These are phyloP conservation scores for Acanthamoeba castellanii DNA, from an alignment of 208 protist genomes.

Conservation along the genomic window DNA sequence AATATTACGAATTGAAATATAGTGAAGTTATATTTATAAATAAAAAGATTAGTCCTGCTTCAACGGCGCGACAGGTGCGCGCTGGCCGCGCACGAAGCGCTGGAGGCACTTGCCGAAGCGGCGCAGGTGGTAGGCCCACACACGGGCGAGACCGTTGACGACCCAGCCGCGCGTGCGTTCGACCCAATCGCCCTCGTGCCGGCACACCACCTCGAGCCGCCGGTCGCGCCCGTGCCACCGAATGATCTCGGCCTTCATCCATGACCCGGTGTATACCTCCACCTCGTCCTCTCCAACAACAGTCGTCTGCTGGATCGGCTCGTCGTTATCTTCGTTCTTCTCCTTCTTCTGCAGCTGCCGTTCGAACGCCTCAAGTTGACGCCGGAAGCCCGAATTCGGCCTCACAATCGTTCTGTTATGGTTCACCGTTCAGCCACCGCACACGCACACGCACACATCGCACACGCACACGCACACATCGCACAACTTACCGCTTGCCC, in stretches of 20 bases:
- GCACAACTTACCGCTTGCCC: conserved; percentile 11
- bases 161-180: neutral
- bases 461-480: too few relatives aligned
- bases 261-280: neutral
- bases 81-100: neutral
- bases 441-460: too few relatives aligned
- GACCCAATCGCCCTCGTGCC: neutral
- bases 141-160: neutral
- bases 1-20: too few relatives aligned
- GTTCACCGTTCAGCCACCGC: neutral
- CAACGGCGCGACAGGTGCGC: neutral
- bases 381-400: conserved; percentile 17
- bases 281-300: too few relatives aligned
- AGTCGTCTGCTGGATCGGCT: neutral
- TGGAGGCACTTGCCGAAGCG: neutral
- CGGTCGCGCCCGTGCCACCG: neutral
- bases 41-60: neutral
- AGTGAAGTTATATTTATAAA: too few relatives aligned
- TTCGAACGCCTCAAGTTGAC: conserved; percentile 4
- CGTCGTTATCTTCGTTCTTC: neutral
- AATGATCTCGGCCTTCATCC: neutral
- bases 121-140: neutral
- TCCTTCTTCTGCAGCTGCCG: neutral
- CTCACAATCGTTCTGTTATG: neutral
- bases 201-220: conserved; percentile 2